phyloP scores from a whole-genome alignment of 345 rosid species.

The Atalantia buxifolia region DNA sequence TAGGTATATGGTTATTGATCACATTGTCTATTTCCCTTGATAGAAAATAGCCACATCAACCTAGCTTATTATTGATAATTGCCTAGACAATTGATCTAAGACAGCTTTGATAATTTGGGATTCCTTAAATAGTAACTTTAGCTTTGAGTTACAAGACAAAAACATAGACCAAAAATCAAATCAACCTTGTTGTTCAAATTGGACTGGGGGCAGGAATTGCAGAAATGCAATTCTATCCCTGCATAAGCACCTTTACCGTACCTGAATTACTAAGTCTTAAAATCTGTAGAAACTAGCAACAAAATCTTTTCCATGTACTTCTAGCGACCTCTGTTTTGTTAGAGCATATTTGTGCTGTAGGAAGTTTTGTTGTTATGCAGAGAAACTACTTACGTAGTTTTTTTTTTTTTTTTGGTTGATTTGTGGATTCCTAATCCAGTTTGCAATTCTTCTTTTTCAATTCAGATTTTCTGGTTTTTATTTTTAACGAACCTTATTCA shows the following conservation, averaged over 20 bases:
- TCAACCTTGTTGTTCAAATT: neutral
- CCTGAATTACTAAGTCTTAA: neutral
- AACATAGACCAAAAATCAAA: neutral
- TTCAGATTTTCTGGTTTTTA: neutral
- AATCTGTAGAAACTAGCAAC: neutral
- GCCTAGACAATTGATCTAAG: neutral
- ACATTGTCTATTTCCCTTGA: conserved; percentile 8
- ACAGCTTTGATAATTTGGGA: neutral
- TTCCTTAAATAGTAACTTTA: neutral
- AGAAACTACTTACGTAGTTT: neutral
- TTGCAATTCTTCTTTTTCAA: neutral
- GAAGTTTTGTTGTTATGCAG: neutral
- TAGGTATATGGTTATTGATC: conserved; percentile 36
- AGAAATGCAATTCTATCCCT: neutral
- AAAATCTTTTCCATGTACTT: neutral
- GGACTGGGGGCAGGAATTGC: neutral
- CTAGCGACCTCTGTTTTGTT: neutral
- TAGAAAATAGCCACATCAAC: neutral
- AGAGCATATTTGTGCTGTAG: neutral
- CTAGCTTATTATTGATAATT: neutral
- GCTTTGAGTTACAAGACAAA: neutral
- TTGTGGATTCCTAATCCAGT: neutral
- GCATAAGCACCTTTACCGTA: neutral
- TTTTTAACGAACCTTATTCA: neutral
- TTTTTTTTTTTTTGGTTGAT: neutral